Evolutionary conservation across 1,284 basidiomycete species (phyloP), one percentile per base, ranked within the genome.

Genomic region (Porodaedalea pini): DNA sequence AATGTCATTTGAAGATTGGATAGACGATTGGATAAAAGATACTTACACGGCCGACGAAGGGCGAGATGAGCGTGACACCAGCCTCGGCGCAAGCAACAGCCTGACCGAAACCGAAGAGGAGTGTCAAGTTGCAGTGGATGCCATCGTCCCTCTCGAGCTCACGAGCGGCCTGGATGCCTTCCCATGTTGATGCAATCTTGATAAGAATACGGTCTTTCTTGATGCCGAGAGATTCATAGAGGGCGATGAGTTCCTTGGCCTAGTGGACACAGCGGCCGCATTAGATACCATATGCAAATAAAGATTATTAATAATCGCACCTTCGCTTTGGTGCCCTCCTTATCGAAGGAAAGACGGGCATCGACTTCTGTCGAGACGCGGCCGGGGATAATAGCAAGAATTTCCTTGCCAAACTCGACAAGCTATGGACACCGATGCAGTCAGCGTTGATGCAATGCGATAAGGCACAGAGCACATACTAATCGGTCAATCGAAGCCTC

Each of bases 331-430:
- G 94, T 96, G 37, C 71, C 91, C 73, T 90, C 85, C 77, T 92
- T 97, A 80, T 98, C 90, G 75, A 96, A 98, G 62, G 96, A 98
- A 63, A 98, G 85, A 65, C 90, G 86, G 59, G 97, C 96, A 73
- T 99, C 96, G 65, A 99, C 95, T 76, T 99, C 96, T 64, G 96
- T 99, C 52, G 96, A 99, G 65, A 99, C 96, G 74, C 96, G 92
- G 63, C 96, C 97, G 61, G 97, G 96, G 70, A 99, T 93, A 74
- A 99, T 93, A 66, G 82, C 79, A 59, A 99, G 82, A 71, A 99
- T 98, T 78, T 92, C 94, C 74, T 86, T 89, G 66, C 96, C 96
- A 75, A 99, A 99, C 73, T 93, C 94, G 68, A 98, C 93, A 62
- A 98, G 86, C 91, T 94, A 65, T 25, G 41, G 53, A 50, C 31